Conservation (phyloP, 2,329 filamentous ascomycete genomes). For the Coccinonectria pachysandricola region DNA sequence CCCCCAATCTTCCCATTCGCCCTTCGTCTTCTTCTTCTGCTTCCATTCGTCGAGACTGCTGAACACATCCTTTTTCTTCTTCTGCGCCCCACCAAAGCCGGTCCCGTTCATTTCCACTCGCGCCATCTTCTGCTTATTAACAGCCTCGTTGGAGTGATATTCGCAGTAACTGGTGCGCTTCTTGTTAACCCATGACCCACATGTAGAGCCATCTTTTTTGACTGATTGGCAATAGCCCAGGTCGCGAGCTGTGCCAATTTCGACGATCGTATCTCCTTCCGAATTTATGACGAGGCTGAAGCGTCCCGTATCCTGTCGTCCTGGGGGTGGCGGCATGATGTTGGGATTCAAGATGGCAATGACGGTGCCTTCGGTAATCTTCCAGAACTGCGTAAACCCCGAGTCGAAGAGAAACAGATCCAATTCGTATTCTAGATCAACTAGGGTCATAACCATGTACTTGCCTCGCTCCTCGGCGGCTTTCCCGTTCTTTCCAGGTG, state of each 20-base stretch:
- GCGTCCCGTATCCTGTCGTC: conserved; percentile 64
- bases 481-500: conserved; percentile 30
- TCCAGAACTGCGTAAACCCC: conserved; percentile 89
- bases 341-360: conserved; percentile 85
- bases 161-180: conserved; percentile 87
- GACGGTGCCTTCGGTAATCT: conserved; percentile 81
- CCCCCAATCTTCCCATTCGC: too few species aligned
- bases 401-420: conserved; percentile 88
- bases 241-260: conserved; percentile 76
- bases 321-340: conserved; percentile 76
- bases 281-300: conserved; percentile 82
- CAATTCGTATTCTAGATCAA: conserved; percentile 81
- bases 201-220: conserved; percentile 74
- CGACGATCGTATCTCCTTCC: conserved; percentile 79
- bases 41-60: too few species aligned
- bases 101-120: conserved; percentile 74
- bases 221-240: conserved; percentile 79
- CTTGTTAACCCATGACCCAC: conserved; percentile 76
- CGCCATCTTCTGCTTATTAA: conserved; percentile 54
- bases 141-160: conserved; percentile 75
- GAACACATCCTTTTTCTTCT: conserved; percentile 16
- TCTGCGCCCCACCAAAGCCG: conserved; percentile 33
- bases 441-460: conserved; percentile 85
- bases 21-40: too few species aligned
- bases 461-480: conserved; percentile 56